These are phyloP conservation scores for Termitomyces sp. DNA, from an alignment of 768 basidiomycete genomes.

Conservation along the genomic window DNA sequence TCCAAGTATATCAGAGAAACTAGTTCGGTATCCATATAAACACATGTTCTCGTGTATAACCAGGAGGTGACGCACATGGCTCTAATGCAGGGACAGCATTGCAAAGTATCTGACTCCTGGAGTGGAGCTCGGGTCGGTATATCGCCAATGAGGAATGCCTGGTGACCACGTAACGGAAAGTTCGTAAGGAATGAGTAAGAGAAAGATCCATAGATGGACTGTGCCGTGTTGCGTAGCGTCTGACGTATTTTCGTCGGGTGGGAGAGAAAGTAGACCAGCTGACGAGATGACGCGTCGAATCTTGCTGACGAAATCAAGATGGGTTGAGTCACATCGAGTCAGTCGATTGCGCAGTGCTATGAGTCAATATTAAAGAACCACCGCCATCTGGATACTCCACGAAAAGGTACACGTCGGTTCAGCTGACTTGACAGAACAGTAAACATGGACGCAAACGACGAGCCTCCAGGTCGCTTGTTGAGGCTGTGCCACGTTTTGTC, in stretches of 20 bases:
- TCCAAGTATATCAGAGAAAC: not conserved
- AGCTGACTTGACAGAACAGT: not conserved
- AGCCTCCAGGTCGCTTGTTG: not conserved
- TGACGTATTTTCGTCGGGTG: not conserved
- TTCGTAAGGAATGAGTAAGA: not conserved
- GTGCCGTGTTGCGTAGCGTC: constrained; percentile 2
- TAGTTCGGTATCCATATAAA: not conserved
- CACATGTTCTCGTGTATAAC: not conserved
- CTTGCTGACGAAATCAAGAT: not conserved
- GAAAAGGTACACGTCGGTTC: not conserved
- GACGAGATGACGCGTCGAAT: not conserved
- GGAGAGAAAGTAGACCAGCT: not conserved
- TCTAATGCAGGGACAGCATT: not conserved
- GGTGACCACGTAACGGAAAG: constrained; percentile 2
- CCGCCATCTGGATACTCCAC: not conserved
- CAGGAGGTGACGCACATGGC: not conserved
- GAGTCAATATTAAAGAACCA: not conserved
- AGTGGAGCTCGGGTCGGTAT: not conserved
- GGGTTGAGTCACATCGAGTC: constrained; percentile 1
- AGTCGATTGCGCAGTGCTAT: not conserved
- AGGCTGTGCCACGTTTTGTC: constrained; percentile 11
- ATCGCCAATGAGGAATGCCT: not conserved
- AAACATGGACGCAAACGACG: not conserved
- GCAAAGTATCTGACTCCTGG: not conserved
- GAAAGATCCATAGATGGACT: not conserved